Conservation (phyloP, 768 basidiomycete genomes). For the Lyophyllum shimeji region DNA sequence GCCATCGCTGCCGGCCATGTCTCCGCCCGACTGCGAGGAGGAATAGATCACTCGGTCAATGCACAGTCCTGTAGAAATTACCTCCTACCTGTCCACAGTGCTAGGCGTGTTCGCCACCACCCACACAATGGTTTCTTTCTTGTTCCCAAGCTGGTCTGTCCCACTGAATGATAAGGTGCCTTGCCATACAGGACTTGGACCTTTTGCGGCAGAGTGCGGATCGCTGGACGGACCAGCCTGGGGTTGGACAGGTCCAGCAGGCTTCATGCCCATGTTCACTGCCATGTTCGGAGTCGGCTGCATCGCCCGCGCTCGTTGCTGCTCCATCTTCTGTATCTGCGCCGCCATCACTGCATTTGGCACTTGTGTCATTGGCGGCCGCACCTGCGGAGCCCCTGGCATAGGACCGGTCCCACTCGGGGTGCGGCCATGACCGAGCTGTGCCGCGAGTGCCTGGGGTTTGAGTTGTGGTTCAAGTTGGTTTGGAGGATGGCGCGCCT, state of each 20-base stretch:
- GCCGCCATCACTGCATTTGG: conserved; percentile 22
- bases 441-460: conserved; percentile 22
- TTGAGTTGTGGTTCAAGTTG: conserved; percentile 17
- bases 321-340: conserved; percentile 51
- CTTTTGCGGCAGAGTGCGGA: neutral
- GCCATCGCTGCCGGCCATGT: conserved; percentile 52
- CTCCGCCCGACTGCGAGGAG: conserved; percentile 39
- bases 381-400: neutral
- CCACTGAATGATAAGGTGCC: conserved; percentile 50
- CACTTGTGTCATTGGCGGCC: conserved; percentile 8
- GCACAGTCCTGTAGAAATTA: neutral
- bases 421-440: conserved; percentile 19
- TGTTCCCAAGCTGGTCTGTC: conserved; percentile 27
- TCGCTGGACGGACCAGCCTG: conserved; percentile 1
- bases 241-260: neutral
- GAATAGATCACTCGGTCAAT: neutral
- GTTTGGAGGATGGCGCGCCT: neutral
- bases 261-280: conserved; percentile 2
- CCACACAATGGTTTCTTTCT: conserved; percentile 44
- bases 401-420: conserved; percentile 14
- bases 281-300: conserved; percentile 6
- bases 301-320: conserved; percentile 19
- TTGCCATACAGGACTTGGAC: conserved; percentile 38
- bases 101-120: conserved; percentile 32
- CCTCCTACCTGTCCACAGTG: conserved; percentile 31